Evolutionary conservation across 1,284 basidiomycete genomes (phyloP), one percentile per base, ranked within the genome.

Genomic region (Mycena citricolor): DNA sequence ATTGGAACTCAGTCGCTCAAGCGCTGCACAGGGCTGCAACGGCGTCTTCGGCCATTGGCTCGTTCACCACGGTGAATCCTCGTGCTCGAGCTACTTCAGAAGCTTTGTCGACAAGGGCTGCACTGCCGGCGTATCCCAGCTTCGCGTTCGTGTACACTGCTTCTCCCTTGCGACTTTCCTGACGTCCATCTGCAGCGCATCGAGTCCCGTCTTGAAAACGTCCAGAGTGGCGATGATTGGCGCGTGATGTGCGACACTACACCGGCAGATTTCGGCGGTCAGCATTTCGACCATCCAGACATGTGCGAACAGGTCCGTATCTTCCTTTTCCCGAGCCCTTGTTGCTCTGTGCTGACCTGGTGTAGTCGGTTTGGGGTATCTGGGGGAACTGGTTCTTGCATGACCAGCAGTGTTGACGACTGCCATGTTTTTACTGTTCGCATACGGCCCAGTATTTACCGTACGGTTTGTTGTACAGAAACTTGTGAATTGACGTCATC

Each of bases 1-100:
- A n/a, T n/a, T n/a, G n/a, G n/a, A n/a, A n/a, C n/a, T n/a, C n/a
- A n/a, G n/a, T n/a, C n/a, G n/a, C n/a, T n/a, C n/a, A n/a, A 41
- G 32, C 39, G 32, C 34, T 23, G 39, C 22, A 26, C 34, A 41
- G 39, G 39, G 39, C 22, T 41, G 39, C 31, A 33, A 23, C 39
- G 31, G 39, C 39, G 39, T 41, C 26, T 41, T 41, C 34, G 39
- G 39, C 16, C 16, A 41, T 32, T 41, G 39, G 39, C 32, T 41
- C 31, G 31, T 32, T 33, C 31, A 41, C 32, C 34, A 30, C 24
- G 39, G 39, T 20, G 39, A 41, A 32, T 33, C 39, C 31, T 33
- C 34, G 32, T 41, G 39, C 34, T 30, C 39, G 31, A 41, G 31
- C n/a, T 41, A 41, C 39, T 41, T 41, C 30, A 41, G 34, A 41